These are phyloP conservation scores for Tulasnella calospora DNA, from an alignment of 768 basidiomycete genomes.

Conservation along the genomic window DNA sequence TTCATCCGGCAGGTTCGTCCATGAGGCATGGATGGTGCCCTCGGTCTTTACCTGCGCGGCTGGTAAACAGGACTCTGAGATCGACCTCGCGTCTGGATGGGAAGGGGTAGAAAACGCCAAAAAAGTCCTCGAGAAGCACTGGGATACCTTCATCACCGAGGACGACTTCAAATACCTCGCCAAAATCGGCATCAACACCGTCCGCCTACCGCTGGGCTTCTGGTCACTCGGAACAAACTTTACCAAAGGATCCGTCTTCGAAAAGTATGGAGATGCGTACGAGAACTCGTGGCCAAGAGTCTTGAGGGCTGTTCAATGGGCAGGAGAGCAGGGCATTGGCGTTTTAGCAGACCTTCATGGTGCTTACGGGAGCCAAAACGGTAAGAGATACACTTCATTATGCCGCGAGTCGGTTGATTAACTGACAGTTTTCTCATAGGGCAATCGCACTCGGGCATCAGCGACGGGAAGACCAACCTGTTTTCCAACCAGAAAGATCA, in stretches of 20 bases:
- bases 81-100: slow-evolving; percentile 66
- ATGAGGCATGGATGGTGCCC: slow-evolving; percentile 71
- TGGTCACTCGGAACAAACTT: slow-evolving; percentile 77
- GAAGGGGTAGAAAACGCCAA: slow-evolving; percentile 43
- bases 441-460: slow-evolving; percentile 33
- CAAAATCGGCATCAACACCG: slow-evolving; percentile 55
- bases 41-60: slow-evolving; percentile 57
- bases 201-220: slow-evolving; percentile 77
- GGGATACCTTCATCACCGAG: slow-evolving; percentile 66
- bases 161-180: slow-evolving; percentile 66
- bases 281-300: slow-evolving; percentile 45
- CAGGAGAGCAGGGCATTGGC: slow-evolving; percentile 35
- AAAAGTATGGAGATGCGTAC: slow-evolving; percentile 43
- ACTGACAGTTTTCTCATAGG: slow-evolving; percentile 19
- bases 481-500: slow-evolving; percentile 27
- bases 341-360: slow-evolving; percentile 39
- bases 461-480: slow-evolving; percentile 26
- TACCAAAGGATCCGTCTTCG: slow-evolving; percentile 34
- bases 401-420: slow-evolving; percentile 25
- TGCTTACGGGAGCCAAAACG: slow-evolving; percentile 35
- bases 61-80: slow-evolving; percentile 50
- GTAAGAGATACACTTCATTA: slow-evolving; percentile 24
- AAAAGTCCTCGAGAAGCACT: slow-evolving; percentile 54
- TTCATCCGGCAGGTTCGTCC: slow-evolving; percentile 52
- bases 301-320: slow-evolving; percentile 42